Evolutionary conservation across 768 basidiomycete genomes (phyloP).

Genomic region (Amanita subjunquillea): DNA sequence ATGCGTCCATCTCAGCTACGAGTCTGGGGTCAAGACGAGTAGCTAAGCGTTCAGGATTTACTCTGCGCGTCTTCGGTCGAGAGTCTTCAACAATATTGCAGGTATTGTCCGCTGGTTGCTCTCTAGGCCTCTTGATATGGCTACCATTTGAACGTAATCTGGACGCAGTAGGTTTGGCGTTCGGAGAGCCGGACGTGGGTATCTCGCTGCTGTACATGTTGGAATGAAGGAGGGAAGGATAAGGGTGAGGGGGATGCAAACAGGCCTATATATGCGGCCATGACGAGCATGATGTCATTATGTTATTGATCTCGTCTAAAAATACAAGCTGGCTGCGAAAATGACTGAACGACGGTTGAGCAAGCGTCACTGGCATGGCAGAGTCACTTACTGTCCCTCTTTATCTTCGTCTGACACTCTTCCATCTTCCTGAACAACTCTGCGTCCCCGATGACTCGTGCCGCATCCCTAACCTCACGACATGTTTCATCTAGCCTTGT

Average conservation of each 20-base stretch:
- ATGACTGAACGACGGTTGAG: slow-evolving; percentile 41
- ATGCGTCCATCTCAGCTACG: slow-evolving; percentile 62
- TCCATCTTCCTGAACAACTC: slow-evolving; percentile 98
- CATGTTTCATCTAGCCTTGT: slow-evolving; percentile 96
- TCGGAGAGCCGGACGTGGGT: neutral
- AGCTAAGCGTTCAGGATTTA: slow-evolving; percentile 65
- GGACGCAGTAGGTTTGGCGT: neutral
- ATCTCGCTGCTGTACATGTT: slow-evolving; percentile 6
- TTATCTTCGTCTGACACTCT: slow-evolving; percentile 86
- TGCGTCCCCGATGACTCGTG: slow-evolving; percentile 92
- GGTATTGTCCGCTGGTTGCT: slow-evolving; percentile 9
- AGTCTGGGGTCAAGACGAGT: slow-evolving; percentile 54
- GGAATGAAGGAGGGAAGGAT: neutral
- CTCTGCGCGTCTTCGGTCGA: slow-evolving; percentile 36
- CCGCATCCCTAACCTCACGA: slow-evolving; percentile 92
- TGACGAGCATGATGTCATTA: neutral
- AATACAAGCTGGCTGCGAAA: slow-evolving; percentile 82
- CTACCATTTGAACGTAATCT: slow-evolving; percentile 1
- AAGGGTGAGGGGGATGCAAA: neutral
- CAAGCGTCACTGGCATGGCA: neutral
- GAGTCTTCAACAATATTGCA: slow-evolving; percentile 23
- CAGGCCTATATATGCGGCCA: slow-evolving; percentile 5
- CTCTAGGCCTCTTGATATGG: slow-evolving; percentile 1
- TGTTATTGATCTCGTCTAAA: slow-evolving; percentile 29
- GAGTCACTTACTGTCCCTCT: slow-evolving; percentile 78